Evolutionary conservation across 176 grass and related monocot genomes (phyloP), one percentile per base, ranked within the genome.

Genomic region (Thalia dealbata): DNA sequence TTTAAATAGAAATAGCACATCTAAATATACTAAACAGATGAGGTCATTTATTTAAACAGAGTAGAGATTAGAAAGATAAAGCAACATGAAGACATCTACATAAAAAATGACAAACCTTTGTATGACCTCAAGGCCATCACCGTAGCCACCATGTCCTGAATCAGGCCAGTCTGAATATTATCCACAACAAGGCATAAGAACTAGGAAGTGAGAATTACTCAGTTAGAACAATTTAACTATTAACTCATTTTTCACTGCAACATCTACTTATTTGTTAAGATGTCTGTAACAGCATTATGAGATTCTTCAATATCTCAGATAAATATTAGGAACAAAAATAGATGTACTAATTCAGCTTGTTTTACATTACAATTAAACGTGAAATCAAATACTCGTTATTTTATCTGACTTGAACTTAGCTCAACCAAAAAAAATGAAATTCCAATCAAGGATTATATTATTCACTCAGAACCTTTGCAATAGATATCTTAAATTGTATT

Each of bases 111-210:
- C 55, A 61, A 81, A 96, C 93, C 93, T 96, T 80, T 90, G 95
- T 52, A 83, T 64, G 35, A 69, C 16, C 64, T 86, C 83, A 79
- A 83, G 63, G 82, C 81, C 87, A 82, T 91, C 90, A 86, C 73
- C 84, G 35, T 80, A 80, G 19, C 83, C 85, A 64, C 86, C 93
- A 76, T 82, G 85, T 70, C 87, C 85, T 38, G 82, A 79, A 81
- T 84, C 95, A 78, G 79, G 58, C 90, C 87, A 99, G 87, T 99
- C 95, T 99, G 83, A 65, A 56, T 61, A 67, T 29, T 38, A 22
- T 42, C 19, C 43, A 23, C 67, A 70, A 24, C 1, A 45, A 70
- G 46, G 2, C 35, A 65, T 30, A 66, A 46, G 43, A 50, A 46
- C 10, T 46, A 38, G 32, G 22, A 11, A 45, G 18, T 41, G 7